These are phyloP conservation scores for Millerago galiae DNA, from an alignment of 805 yeast species.

Conservation along the genomic window DNA sequence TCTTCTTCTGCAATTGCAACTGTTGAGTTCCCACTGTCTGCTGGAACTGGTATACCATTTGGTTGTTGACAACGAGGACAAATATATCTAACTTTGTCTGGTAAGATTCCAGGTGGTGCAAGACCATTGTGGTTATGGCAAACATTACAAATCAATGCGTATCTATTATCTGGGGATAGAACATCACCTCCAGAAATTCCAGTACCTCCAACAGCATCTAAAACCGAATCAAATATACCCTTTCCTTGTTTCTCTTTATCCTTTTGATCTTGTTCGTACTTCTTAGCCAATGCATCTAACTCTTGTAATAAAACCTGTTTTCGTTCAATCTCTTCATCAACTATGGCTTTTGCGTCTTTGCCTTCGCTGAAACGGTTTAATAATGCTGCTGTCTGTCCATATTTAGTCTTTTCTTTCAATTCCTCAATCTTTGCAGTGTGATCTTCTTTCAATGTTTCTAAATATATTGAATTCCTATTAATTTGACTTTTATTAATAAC, in stretches of 20 bases:
- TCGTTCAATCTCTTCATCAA: conserved; percentile 36
- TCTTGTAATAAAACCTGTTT: conserved; percentile 32
- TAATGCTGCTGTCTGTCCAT: conserved; percentile 67
- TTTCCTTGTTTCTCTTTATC: background rate
- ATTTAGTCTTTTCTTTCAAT: conserved; percentile 67
- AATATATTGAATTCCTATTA: conserved; percentile 2
- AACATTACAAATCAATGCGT: conserved; percentile 63
- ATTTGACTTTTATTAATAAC: conserved; percentile 7
- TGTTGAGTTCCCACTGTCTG: background rate
- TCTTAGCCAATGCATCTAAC: conserved; percentile 4
- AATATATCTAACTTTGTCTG: conserved; percentile 43
- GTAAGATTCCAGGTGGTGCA: conserved; percentile 63
- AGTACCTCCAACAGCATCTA: conserved; percentile 55
- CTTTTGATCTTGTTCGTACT: background rate
- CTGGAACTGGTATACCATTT: conserved; percentile 13
- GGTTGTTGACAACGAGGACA: conserved; percentile 52
- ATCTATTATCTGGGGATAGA: conserved; percentile 44
- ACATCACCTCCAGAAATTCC: conserved; percentile 19
- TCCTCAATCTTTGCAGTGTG: conserved; percentile 57
- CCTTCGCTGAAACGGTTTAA: conserved; percentile 56
- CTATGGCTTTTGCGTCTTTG: conserved; percentile 33
- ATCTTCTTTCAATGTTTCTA: conserved; percentile 33
- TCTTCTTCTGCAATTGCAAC: background rate
- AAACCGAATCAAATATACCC: conserved; percentile 34
- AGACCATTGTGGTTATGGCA: conserved; percentile 73